phyloP scores from a whole-genome alignment of 1,139 yeast species.

The Geotrichum klebahnii region DNA sequence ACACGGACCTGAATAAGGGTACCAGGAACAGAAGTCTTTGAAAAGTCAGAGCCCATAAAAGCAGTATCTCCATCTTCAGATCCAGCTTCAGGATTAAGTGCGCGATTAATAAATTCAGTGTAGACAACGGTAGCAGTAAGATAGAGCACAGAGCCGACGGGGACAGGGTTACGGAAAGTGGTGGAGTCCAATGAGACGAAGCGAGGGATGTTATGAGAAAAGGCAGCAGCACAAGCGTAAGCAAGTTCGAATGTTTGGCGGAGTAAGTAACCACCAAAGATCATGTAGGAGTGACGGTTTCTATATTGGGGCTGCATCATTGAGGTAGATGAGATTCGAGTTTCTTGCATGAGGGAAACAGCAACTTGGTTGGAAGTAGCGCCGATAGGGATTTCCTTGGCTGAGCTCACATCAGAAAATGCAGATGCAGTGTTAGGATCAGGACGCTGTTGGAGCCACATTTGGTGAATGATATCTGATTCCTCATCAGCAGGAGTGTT shows the following conservation, averaged over 20 bases:
- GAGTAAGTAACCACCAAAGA: constrained; percentile 87
- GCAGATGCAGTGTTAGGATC: constrained; percentile 46
- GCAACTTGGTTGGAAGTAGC: constrained; percentile 25
- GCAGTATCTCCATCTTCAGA: constrained; percentile 8
- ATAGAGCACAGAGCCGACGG: constrained; percentile 84
- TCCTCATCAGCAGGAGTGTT: constrained; percentile 65
- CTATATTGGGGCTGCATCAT: constrained; percentile 96
- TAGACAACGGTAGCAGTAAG: constrained; percentile 79
- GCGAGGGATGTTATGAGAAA: constrained; percentile 76
- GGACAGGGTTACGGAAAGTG: constrained; percentile 88
- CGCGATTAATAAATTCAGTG: constrained; percentile 45
- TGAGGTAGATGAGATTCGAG: constrained; percentile 65
- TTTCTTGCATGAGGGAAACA: constrained; percentile 57
- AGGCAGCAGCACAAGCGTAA: constrained; percentile 86
- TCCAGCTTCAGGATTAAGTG: constrained; percentile 20
- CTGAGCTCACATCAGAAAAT: constrained; percentile 27
- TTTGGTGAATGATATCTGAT: constrained; percentile 64
- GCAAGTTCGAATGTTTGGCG: constrained; percentile 92
- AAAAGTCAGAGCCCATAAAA: constrained; percentile 15
- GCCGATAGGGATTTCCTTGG: background rate
- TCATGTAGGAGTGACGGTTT: constrained; percentile 89
- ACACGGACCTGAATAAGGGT: constrained; percentile 85
- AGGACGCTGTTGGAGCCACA: constrained; percentile 49
- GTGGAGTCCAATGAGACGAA: constrained; percentile 87
- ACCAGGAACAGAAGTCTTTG: constrained; percentile 57